Percentiles rank a stretch among this genome's conserved stretches.
These are phyloP conservation scores for Vicia villosa DNA, from an alignment of 306 rosid species.

Conservation along the genomic window DNA sequence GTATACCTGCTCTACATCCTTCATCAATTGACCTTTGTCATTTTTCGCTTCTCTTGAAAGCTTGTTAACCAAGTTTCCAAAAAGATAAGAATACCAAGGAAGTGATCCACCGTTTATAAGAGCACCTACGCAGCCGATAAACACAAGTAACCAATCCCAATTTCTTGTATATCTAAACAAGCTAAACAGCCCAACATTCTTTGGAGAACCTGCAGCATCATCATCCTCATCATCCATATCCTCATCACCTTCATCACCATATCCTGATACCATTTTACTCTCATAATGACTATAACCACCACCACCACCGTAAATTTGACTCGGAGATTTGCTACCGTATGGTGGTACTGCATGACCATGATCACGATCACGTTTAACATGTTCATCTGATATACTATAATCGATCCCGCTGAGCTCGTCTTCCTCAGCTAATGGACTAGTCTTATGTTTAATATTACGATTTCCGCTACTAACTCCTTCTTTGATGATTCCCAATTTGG, in stretches of 20 bases:
- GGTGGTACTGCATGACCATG: conserved; percentile 11
- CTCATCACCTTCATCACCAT: conserved; percentile 49
- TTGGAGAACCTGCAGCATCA: conserved; percentile 50
- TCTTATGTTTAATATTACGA: not conserved
- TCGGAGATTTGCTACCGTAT: not conserved
- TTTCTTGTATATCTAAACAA: conserved; percentile 82
- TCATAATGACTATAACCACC: conserved; percentile 36
- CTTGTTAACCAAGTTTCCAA: conserved; percentile 70
- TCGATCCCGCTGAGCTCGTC: conserved; percentile 53
- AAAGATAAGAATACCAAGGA: conserved; percentile 78
- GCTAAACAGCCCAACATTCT: conserved; percentile 65
- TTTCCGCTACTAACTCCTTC: conserved; percentile 21
- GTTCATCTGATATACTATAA: conserved; percentile 37
- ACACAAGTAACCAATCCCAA: conserved; percentile 73
- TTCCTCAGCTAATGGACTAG: conserved; percentile 57
- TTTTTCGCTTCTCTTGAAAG: conserved; percentile 46
- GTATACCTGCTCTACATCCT: conserved; percentile 61
- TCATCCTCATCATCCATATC: conserved; percentile 59
- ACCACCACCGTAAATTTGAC: conserved; percentile 26
- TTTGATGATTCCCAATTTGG: conserved; percentile 37
- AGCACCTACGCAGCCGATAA: conserved; percentile 88
- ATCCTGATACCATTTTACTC: conserved; percentile 35
- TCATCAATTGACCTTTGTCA: conserved; percentile 50
- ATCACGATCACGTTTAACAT: conserved; percentile 28
- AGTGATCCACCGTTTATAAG: conserved; percentile 89